These are phyloP conservation scores for Chondrostereum purpureum DNA, from an alignment of 1,284 basidiomycete species.

Conservation along the genomic window DNA sequence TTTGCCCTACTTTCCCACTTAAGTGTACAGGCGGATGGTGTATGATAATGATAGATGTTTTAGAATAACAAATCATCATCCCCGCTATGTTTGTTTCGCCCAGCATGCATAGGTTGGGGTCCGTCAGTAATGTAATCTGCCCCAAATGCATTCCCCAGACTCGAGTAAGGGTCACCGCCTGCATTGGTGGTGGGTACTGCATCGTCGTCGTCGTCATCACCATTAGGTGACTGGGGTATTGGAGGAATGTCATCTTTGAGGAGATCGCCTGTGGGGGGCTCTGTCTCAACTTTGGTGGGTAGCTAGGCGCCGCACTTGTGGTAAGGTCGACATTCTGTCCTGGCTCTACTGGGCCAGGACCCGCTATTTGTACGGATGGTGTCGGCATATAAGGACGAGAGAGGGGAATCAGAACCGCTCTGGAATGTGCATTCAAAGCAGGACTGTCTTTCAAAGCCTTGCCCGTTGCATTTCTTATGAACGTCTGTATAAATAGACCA, in stretches of 20 bases:
- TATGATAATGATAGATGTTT: conserved; percentile 9
- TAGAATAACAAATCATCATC: conserved; percentile 53
- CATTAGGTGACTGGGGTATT: conserved; percentile 19
- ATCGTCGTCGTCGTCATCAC: conserved; percentile 31
- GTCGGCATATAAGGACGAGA: conserved; percentile 46
- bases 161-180: conserved; percentile 64
- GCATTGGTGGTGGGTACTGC: conserved; percentile 18
- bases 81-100: conserved; percentile 26
- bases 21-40: conserved; percentile 1
- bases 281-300: conserved; percentile 18
- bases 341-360: conserved; percentile 62
- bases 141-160: conserved; percentile 65
- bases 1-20: not conserved
- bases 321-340: conserved; percentile 11
- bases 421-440: conserved; percentile 69
- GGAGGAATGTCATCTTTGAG: not conserved
- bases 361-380: conserved; percentile 41
- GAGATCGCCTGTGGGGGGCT: conserved; percentile 3
- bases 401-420: conserved; percentile 62
- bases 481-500: too few species aligned
- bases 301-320: conserved; percentile 16
- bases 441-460: conserved; percentile 72
- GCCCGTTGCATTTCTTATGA: conserved; percentile 73
- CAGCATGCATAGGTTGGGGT: conserved; percentile 47
- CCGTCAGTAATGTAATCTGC: conserved; percentile 56